A percentile compares a stretch with the other conserved stretches of the same genome.
These are phyloP conservation scores for Dentipellis sp. DNA, from an alignment of 768 basidiomycete genomes.

Conservation along the genomic window DNA sequence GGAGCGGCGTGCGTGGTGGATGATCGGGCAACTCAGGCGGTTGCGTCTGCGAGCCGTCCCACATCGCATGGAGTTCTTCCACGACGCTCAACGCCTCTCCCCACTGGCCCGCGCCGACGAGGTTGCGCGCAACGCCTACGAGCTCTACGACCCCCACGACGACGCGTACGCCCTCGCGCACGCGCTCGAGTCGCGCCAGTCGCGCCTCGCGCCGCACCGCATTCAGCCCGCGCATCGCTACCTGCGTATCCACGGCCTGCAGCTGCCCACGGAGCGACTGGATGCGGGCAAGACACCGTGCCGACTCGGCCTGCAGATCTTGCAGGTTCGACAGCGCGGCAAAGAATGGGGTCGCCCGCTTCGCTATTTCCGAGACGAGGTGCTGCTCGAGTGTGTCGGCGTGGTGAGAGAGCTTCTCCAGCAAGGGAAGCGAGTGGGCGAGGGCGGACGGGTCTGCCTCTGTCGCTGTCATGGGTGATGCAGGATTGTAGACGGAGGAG, in stretches of 20 bases:
- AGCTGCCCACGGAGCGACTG: constrained; percentile 62
- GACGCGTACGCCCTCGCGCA: constrained; percentile 53
- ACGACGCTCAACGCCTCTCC: constrained; percentile 72
- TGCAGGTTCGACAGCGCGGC: constrained; percentile 92
- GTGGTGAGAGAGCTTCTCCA: constrained; percentile 86
- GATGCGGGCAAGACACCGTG: constrained; percentile 72
- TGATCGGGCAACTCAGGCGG: neutral
- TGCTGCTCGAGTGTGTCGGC: constrained; percentile 93
- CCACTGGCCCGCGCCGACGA: constrained; percentile 87
- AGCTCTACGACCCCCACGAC: constrained; percentile 72
- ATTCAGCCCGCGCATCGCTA: constrained; percentile 72
- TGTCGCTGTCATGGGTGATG: constrained; percentile 19
- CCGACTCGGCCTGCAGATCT: constrained; percentile 83
- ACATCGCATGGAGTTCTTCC: constrained; percentile 55
- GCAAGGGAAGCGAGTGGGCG: constrained; percentile 60
- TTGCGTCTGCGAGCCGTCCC: constrained; percentile 24
- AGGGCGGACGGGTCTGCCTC: constrained; percentile 46
- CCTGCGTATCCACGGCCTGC: constrained; percentile 63
- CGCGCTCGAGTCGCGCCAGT: constrained; percentile 47
- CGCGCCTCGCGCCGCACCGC: constrained; percentile 59
- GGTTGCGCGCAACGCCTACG: constrained; percentile 54
- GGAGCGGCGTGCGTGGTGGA: constrained; percentile 1
- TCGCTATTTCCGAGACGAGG: constrained; percentile 84
- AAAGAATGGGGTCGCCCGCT: constrained; percentile 91
- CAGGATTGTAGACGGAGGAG: neutral